phyloP scores from a whole-genome alignment of 495 filamentous ascomycete species.

The Hypoxylon intermedium region DNA sequence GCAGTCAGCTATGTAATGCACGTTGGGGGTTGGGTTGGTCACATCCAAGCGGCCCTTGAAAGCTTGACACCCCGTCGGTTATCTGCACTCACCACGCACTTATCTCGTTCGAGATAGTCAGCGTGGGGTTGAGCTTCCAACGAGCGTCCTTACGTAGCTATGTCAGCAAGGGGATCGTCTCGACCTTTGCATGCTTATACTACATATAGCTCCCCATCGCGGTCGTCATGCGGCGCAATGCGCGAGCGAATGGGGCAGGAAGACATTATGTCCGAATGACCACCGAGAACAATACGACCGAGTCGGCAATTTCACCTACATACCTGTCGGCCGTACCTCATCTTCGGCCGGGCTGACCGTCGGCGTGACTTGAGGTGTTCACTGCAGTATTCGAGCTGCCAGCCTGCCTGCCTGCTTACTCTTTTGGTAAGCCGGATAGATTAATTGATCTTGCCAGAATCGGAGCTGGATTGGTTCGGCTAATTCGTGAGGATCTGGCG shows the following conservation, averaged over 20 bases:
- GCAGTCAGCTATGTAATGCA: not conserved
- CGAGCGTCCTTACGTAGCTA: constrained; percentile 9
- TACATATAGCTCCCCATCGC: not conserved
- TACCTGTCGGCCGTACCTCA: constrained; percentile 17
- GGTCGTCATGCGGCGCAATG: constrained; percentile 16
- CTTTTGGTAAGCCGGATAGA: not conserved
- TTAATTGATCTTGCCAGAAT: not conserved
- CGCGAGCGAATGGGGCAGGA: constrained; percentile 7
- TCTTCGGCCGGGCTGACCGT: constrained; percentile 8
- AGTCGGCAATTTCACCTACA: not conserved
- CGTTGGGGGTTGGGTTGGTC: constrained; percentile 5
- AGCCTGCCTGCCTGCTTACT: constrained; percentile 3
- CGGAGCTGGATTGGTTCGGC: constrained; percentile 28
- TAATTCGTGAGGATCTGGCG: constrained; percentile 31
- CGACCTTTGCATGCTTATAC: not conserved
- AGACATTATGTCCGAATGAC: constrained; percentile 25
- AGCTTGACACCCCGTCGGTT: not conserved
- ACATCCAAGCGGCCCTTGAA: too few species aligned
- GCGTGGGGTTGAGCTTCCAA: not conserved
- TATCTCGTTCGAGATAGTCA: not conserved
- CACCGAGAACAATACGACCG: constrained; percentile 23
- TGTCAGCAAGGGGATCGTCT: constrained; percentile 9
- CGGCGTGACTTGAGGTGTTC: constrained; percentile 20
- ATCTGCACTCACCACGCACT: not conserved
- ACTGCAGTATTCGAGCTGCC: not conserved